Base-by-base conservation (phyloP, 139 green algal genomes). In the Micractinium conductrix region DNA sequence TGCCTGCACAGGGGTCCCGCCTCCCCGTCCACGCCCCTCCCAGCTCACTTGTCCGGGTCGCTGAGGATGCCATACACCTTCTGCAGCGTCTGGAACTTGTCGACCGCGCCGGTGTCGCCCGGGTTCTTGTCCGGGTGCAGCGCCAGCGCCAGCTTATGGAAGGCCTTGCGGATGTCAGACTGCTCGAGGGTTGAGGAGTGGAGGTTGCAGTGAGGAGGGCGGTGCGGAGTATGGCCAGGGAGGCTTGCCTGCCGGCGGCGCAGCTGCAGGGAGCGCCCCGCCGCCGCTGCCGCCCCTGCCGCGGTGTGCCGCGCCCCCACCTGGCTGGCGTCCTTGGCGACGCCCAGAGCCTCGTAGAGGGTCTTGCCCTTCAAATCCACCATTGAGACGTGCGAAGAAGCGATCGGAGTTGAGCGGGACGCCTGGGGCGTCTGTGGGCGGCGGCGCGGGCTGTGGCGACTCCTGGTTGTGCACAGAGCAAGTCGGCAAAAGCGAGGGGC, bases 121-220 rank as follows among this genome's bases (percentile, higher is more conserved):
- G 90, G 90, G 82, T 98, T 98, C 84, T 98, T 98, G 86, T 99
- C 96, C 4, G 96, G 96, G 58, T 99, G 96, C 69, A 98, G 87
- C 53, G 91, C 88, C 75, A 99, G 83, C 14, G 95, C 95, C 24
- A 98, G 89, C 75, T 92, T 93, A 50, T 93, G 88, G 75, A 98
- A 99, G 0, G 95, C 94, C 84, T 90, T 90, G 38, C 85, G 78
- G 58, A 88, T 89, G 40, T 69, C 69, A 35, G 80, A 50, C 35
- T 87, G 68, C 33, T 4, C 14, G 22, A 37, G 0, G 35, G 40
- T 43, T 28, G n/a, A 12, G 10, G 43, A 3, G n/a, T n/a, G 33
- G 33, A 72, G 65, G 53, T 44, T 24, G 7, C 22, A 65, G 14
- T 37, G 0, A 22, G 16, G 33, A 65, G 67, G 10, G 14, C 58